These are phyloP conservation scores for Alopecurus myosuroides DNA, from an alignment of 176 grass and related monocot species.

Conservation along the genomic window DNA sequence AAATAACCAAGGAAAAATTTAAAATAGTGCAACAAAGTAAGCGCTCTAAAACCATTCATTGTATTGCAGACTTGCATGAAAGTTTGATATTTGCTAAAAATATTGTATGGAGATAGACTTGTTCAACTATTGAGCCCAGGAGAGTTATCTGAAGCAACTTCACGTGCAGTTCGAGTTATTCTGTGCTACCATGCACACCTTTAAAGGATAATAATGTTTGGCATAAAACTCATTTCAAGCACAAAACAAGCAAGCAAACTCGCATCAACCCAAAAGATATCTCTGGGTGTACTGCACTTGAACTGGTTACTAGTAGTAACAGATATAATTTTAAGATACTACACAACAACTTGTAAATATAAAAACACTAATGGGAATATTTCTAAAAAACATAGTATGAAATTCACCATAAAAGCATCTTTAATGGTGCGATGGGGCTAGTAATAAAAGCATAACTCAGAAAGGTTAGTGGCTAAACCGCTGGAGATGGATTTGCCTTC, in stretches of 20 bases:
- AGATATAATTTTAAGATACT: neutral
- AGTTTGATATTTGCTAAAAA: neutral
- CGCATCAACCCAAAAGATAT: neutral
- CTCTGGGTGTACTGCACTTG: neutral
- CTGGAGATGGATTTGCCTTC: neutral
- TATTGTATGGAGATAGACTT: neutral
- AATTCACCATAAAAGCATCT: neutral
- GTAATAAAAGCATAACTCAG: neutral
- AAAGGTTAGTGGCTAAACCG: neutral
- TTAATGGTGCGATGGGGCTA: neutral
- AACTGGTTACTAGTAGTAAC: neutral
- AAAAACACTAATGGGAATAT: neutral
- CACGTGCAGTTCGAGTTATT: neutral
- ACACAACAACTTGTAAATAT: neutral
- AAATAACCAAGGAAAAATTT: neutral
- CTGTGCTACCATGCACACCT: neutral
- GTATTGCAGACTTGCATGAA: neutral
- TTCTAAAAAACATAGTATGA: neutral
- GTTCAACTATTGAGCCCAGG: neutral
- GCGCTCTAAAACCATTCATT: neutral
- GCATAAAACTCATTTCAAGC: neutral
- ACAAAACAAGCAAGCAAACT: neutral
- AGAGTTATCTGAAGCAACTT: neutral
- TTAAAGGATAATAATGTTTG: neutral
- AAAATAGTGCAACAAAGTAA: neutral